A percentile compares a stretch with the other conserved stretches of the same genome.
Conservation (phyloP, 2,329 filamentous ascomycete genomes). For the Talaromyces piceae region DNA sequence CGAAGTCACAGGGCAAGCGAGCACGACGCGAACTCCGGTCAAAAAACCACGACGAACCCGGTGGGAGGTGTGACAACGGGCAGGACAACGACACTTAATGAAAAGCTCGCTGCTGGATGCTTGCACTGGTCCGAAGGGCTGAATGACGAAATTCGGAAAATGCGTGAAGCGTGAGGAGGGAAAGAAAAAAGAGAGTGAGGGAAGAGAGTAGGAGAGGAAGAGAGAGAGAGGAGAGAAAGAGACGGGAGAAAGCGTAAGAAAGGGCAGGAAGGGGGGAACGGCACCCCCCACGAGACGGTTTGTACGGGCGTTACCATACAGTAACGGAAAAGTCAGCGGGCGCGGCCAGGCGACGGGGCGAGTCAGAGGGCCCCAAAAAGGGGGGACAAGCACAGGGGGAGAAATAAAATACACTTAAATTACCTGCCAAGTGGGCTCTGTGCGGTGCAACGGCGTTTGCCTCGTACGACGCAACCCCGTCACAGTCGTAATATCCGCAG, state of each 20-base stretch:
- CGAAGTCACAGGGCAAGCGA: background rate
- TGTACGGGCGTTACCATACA: background rate
- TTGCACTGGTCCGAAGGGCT: slow-evolving; percentile 16
- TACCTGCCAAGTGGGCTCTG: slow-evolving; percentile 8
- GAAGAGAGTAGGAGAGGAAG: slow-evolving; percentile 10
- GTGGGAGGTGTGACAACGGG: slow-evolving; percentile 14
- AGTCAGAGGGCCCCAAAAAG: slow-evolving; percentile 11
- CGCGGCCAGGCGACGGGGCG: background rate
- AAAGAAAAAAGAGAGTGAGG: slow-evolving; percentile 7
- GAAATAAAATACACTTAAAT: slow-evolving; percentile 13
- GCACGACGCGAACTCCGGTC: slow-evolving; percentile 8
- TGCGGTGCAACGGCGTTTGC: slow-evolving; percentile 2
- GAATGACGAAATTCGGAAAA: slow-evolving; percentile 8
- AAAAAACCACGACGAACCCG: slow-evolving; percentile 12
- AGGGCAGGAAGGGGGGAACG: background rate
- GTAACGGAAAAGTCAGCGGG: background rate
- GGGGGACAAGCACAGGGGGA: slow-evolving; percentile 16
- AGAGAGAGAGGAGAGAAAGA: slow-evolving; percentile 1
- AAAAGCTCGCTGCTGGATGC: slow-evolving; percentile 41
- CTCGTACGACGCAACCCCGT: background rate
- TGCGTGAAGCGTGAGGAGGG: slow-evolving; percentile 4
- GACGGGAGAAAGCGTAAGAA: background rate
- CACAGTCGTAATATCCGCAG: too few species aligned
- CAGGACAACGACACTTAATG: slow-evolving; percentile 44
- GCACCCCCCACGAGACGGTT: too few species aligned